Percentiles rank a stretch among this genome's conserved stretches.
These are phyloP conservation scores for Endocalyx cinctus DNA, from an alignment of 2,329 filamentous ascomycete species.

Conservation along the genomic window DNA sequence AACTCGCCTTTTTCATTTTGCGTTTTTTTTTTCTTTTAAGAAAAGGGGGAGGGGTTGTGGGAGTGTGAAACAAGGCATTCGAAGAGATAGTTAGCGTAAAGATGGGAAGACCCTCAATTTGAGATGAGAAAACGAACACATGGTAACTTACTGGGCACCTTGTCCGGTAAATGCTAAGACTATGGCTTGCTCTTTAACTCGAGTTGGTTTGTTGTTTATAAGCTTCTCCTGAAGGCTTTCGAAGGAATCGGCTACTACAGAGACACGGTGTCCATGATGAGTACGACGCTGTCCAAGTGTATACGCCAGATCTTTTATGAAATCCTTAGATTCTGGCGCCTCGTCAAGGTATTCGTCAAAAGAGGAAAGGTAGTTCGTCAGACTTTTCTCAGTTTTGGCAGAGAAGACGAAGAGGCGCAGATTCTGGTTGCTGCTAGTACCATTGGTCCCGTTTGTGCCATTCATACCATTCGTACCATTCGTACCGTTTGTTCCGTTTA, in stretches of 20 bases:
- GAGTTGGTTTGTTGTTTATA: slow-evolving; percentile 2
- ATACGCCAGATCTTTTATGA: slow-evolving; percentile 18
- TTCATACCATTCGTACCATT: too few relatives aligned
- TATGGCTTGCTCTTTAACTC: slow-evolving; percentile 6
- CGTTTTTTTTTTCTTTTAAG: too few relatives aligned
- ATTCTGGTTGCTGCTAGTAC: background rate
- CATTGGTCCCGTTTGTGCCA: background rate
- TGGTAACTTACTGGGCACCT: slow-evolving; percentile 26
- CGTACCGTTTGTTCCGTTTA: too few relatives aligned
- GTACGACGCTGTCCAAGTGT: slow-evolving; percentile 25
- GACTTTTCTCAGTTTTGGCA: slow-evolving; percentile 12
- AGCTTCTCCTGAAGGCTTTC: slow-evolving; percentile 2
- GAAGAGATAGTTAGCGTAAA: too few relatives aligned
- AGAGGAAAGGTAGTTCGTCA: slow-evolving; percentile 15
- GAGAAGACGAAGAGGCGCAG: slow-evolving; percentile 11
- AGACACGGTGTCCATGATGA: slow-evolving; percentile 14
- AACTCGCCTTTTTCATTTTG: too few relatives aligned
- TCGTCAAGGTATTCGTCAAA: slow-evolving; percentile 17
- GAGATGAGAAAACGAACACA: background rate
- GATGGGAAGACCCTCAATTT: too few relatives aligned
- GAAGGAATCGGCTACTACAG: slow-evolving; percentile 10
- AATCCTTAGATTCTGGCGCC: slow-evolving; percentile 11
- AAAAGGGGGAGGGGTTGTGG: too few relatives aligned
- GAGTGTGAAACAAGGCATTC: too few relatives aligned
- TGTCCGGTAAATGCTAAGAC: slow-evolving; percentile 30